Evolutionary conservation across 148 eudicot genomes (phyloP).

Genomic region (Persicaria tinctoria): DNA sequence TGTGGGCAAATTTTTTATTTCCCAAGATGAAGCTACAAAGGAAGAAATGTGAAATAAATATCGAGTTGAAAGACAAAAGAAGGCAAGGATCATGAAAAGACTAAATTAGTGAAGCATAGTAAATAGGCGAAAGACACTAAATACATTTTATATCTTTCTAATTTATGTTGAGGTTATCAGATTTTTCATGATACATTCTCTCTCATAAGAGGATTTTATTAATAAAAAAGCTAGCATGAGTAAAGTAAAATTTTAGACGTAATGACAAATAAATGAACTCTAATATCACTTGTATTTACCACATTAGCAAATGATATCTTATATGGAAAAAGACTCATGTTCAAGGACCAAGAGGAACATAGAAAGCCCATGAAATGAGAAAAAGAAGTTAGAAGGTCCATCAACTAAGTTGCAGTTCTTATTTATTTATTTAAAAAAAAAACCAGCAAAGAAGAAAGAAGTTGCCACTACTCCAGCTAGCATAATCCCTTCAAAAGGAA

Average conservation of each 20-base stretch:
- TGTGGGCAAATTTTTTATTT: constrained; percentile 55
- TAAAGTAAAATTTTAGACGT: background rate
- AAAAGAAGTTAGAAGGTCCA: background rate
- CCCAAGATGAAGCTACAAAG: constrained; percentile 91
- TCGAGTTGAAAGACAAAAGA: background rate
- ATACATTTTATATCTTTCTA: background rate
- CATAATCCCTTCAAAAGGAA: too few species aligned
- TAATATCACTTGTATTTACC: background rate
- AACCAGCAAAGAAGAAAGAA: too few species aligned
- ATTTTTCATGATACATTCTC: background rate
- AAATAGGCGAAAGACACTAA: background rate
- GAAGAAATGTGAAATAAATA: background rate
- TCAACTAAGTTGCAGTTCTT: background rate
- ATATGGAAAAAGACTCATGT: background rate
- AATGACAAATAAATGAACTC: background rate
- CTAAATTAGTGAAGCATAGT: background rate
- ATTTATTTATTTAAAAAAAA: too few species aligned
- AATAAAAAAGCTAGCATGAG: background rate
- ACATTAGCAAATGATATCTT: background rate
- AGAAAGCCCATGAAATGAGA: background rate
- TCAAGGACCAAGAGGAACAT: background rate
- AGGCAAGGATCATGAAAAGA: background rate
- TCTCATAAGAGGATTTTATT: background rate
- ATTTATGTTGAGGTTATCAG: background rate
- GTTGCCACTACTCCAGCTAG: too few species aligned